Percentiles rank a stretch among this genome's conserved stretches.
phyloP scores from a whole-genome alignment of 164 flowering plant species.

The Tinospora cordifolia region DNA sequence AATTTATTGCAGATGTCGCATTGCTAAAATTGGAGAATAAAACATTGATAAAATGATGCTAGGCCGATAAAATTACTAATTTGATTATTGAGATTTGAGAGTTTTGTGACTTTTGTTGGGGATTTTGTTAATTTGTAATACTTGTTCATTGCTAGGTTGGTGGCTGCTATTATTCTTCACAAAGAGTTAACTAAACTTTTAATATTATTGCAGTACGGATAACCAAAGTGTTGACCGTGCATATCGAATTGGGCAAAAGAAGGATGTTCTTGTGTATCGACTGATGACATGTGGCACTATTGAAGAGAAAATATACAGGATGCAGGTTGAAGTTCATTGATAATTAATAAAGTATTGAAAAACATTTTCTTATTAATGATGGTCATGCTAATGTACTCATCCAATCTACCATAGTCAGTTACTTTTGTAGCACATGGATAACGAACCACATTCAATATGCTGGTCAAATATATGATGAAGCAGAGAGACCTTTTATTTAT shows the following conservation, averaged over 20 bases:
- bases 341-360: neutral
- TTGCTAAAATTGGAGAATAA: too few relatives aligned
- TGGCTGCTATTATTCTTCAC: too few relatives aligned
- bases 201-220: conserved; percentile 63
- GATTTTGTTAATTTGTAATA: too few relatives aligned
- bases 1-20: too few relatives aligned
- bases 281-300: conserved; percentile 95
- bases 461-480: neutral
- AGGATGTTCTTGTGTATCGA: conserved; percentile 95
- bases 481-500: neutral
- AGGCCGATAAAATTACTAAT: too few relatives aligned
- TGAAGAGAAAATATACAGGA: conserved; percentile 92
- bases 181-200: neutral
- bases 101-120: too few relatives aligned
- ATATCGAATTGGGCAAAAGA: conserved; percentile 92
- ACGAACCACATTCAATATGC: conserved; percentile 5
- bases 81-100: too few relatives aligned
- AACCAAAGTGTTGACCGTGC: conserved; percentile 99
- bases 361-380: neutral
- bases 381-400: neutral
- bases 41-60: too few relatives aligned
- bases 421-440: conserved; percentile 3
- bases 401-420: neutral
- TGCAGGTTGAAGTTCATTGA: conserved; percentile 48
- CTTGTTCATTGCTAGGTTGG: too few relatives aligned